phyloP scores from a whole-genome alignment of 2,329 filamentous ascomycete species.

The Trichoderma sp. region DNA sequence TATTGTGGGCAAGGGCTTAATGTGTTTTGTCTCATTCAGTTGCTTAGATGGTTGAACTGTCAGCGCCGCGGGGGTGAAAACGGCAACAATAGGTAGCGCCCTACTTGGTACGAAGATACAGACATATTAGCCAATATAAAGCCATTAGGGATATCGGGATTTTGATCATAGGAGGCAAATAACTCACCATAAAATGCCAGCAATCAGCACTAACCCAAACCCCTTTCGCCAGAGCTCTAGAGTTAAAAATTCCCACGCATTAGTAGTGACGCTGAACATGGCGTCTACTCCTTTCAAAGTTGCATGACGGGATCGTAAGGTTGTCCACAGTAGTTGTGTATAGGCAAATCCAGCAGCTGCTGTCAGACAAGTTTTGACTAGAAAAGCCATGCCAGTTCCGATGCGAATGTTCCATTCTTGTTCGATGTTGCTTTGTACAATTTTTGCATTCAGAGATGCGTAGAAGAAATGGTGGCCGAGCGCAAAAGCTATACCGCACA shows the following conservation, averaged over 20 bases:
- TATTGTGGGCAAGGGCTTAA: neutral
- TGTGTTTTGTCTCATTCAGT: neutral
- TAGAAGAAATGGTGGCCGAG: slow-evolving; percentile 2
- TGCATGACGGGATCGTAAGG: neutral
- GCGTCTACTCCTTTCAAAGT: neutral
- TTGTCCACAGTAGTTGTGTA: neutral
- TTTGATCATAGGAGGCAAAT: neutral
- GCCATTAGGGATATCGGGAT: neutral
- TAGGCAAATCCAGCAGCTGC: neutral
- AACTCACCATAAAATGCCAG: neutral
- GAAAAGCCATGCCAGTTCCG: neutral
- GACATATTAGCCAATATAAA: neutral
- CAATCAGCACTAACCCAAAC: neutral
- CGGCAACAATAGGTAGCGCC: neutral
- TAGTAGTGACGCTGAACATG: neutral
- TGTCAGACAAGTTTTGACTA: neutral
- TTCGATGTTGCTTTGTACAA: neutral
- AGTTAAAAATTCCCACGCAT: neutral
- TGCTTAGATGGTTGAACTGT: neutral
- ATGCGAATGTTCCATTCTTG: slow-evolving; percentile 2
- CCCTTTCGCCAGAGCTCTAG: neutral
- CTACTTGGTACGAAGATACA: neutral
- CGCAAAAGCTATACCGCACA: neutral
- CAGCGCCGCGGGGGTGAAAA: neutral
- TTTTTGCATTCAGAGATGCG: neutral